A percentile compares a stretch with the other conserved stretches of the same genome.
phyloP scores from a whole-genome alignment of 768 basidiomycete species.

The Suillus spraguei region DNA sequence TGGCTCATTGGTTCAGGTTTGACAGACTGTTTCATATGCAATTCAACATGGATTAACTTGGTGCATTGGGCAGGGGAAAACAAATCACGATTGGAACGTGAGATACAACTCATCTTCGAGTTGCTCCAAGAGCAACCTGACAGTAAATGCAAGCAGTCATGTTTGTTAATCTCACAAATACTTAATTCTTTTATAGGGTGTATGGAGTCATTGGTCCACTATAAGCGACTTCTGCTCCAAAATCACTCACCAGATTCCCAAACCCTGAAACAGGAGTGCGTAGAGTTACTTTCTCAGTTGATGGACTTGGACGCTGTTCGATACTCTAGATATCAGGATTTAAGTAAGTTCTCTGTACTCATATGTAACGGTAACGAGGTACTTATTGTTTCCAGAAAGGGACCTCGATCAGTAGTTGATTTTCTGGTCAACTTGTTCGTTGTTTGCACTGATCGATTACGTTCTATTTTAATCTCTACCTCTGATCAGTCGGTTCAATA shows the following conservation, averaged over 20 bases:
- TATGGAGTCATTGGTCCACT: constrained; percentile 88
- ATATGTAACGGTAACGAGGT: too few species aligned
- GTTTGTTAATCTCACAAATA: constrained; percentile 1
- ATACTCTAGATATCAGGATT: constrained; percentile 65
- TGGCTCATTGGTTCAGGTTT: constrained; percentile 88
- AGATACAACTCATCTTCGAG: constrained; percentile 80
- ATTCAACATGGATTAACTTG: not conserved
- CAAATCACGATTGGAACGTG: constrained; percentile 60
- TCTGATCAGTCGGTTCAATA: not conserved
- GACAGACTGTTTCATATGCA: not conserved
- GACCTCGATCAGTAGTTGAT: not conserved
- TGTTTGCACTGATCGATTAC: not conserved
- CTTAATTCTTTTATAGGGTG: constrained; percentile 64
- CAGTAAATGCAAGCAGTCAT: constrained; percentile 73
- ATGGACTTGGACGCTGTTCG: constrained; percentile 67
- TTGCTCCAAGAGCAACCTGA: constrained; percentile 88
- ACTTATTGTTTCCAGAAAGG: constrained; percentile 1
- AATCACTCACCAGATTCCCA: constrained; percentile 43
- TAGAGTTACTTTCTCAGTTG: constrained; percentile 56
- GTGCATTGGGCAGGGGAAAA: constrained; percentile 51
- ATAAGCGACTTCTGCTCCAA: constrained; percentile 69
- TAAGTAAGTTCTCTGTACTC: constrained; percentile 43
- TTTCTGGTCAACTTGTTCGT: not conserved
- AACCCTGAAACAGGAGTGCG: constrained; percentile 48
- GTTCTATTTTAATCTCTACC: not conserved